These are phyloP conservation scores for Taphrina wiesneri DNA, from an alignment of 1,139 yeast species.

Conservation along the genomic window DNA sequence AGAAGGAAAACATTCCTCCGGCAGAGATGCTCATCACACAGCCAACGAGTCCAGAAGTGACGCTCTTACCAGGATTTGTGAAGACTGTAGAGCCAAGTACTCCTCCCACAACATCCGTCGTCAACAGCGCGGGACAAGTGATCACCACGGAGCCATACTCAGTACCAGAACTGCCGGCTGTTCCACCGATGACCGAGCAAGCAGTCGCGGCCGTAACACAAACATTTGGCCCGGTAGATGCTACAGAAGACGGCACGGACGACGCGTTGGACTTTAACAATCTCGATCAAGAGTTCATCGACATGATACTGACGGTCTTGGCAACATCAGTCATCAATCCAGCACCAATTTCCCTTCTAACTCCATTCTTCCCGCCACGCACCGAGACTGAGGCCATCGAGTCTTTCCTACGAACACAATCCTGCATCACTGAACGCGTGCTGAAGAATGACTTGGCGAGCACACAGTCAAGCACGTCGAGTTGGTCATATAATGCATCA, in stretches of 20 bases:
- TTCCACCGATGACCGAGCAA: not conserved
- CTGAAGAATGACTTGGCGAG: slow-evolving; percentile 2
- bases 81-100: not conserved
- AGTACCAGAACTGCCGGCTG: no score
- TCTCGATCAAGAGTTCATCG: slow-evolving; percentile 24
- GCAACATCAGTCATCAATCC: slow-evolving; percentile 21
- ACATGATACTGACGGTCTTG: slow-evolving; percentile 24
- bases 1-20: slow-evolving; percentile 23
- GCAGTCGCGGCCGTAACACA: not conserved
- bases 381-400: not conserved
- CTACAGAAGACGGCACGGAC: not conserved
- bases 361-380: slow-evolving; percentile 27
- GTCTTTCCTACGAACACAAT: slow-evolving; percentile 7
- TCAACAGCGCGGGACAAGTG: no score
- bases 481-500: slow-evolving; percentile 20
- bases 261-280: not conserved
- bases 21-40: not conserved
- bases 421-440: slow-evolving; percentile 15
- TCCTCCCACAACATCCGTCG: not conserved
- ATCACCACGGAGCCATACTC: no score
- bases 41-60: not conserved
- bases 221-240: not conserved
- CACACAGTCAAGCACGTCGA: not conserved
- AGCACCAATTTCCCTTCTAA: slow-evolving; percentile 13
- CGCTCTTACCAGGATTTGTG: not conserved